These are phyloP conservation scores for Flaveria linearis DNA, from an alignment of 129 eudicot genomes.

Conservation along the genomic window DNA sequence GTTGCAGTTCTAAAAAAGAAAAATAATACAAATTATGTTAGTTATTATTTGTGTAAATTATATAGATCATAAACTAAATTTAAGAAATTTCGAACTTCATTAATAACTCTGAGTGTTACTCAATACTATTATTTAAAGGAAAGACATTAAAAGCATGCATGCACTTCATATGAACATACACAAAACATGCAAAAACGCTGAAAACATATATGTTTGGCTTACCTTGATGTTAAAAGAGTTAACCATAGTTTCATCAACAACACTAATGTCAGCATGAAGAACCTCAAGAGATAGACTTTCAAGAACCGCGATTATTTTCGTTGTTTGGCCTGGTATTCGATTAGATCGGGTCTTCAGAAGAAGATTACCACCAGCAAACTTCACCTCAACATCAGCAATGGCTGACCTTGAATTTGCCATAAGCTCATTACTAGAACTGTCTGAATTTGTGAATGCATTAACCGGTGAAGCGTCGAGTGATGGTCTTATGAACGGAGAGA, in stretches of 20 bases:
- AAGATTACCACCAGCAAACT: slow-evolving; percentile 69
- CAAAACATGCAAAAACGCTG: background rate
- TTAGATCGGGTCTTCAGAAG: slow-evolving; percentile 63
- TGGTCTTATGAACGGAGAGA: slow-evolving; percentile 30
- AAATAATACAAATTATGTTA: too few relatives aligned
- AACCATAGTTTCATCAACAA: slow-evolving; percentile 67
- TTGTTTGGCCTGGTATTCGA: slow-evolving; percentile 64
- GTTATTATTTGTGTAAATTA: too few relatives aligned
- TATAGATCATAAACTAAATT: background rate
- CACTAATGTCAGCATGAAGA: slow-evolving; percentile 58
- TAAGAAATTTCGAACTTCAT: background rate
- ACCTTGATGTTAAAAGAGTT: slow-evolving; percentile 91
- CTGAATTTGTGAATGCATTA: slow-evolving; percentile 39
- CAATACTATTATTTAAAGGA: background rate
- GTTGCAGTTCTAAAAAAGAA: too few relatives aligned
- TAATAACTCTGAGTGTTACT: background rate
- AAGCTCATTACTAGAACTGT: slow-evolving; percentile 51
- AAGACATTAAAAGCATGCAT: slow-evolving; percentile 19
- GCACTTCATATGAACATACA: slow-evolving; percentile 6
- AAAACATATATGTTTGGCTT: background rate
- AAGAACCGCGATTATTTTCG: slow-evolving; percentile 53
- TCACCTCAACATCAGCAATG: slow-evolving; percentile 86
- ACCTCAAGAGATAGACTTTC: slow-evolving; percentile 82
- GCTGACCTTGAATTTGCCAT: slow-evolving; percentile 68
- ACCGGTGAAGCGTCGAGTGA: slow-evolving; percentile 37